phyloP scores from a whole-genome alignment of 2,329 filamentous ascomycete genomes.

The Tetracladium maxilliforme region DNA sequence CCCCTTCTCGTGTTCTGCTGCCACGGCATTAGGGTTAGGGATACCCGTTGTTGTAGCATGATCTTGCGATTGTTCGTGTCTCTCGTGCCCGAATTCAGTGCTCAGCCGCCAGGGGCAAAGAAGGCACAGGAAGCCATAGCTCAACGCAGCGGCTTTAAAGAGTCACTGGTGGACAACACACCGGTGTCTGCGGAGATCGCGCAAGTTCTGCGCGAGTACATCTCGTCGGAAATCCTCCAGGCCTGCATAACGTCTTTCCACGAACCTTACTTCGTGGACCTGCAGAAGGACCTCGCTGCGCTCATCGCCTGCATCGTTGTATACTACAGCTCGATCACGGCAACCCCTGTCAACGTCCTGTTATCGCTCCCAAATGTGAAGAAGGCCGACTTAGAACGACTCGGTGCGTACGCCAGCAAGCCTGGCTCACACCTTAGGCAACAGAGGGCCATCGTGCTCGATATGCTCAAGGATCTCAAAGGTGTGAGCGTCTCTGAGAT shows the following conservation, averaged over 20 bases:
- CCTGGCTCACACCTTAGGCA: slow-evolving; percentile 50
- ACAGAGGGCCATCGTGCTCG: slow-evolving; percentile 69
- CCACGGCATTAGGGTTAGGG: slow-evolving; percentile 77
- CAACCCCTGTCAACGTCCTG: slow-evolving; percentile 63
- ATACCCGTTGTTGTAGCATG: slow-evolving; percentile 75
- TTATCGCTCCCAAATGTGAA: slow-evolving; percentile 66
- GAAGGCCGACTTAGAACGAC: slow-evolving; percentile 48
- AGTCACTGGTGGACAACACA: slow-evolving; percentile 4
- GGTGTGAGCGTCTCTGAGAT: slow-evolving; percentile 89
- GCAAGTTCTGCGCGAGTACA: slow-evolving; percentile 60
- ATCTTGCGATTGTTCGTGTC: slow-evolving; percentile 78
- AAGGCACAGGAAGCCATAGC: not conserved
- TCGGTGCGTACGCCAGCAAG: slow-evolving; percentile 44
- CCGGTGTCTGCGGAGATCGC: too few relatives aligned
- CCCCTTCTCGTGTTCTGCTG: slow-evolving; percentile 85
- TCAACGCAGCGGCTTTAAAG: not conserved
- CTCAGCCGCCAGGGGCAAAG: not conserved
- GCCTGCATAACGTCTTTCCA: slow-evolving; percentile 83
- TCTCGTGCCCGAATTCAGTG: slow-evolving; percentile 62
- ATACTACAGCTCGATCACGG: slow-evolving; percentile 54
- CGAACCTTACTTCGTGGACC: slow-evolving; percentile 91
- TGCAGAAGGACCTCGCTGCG: slow-evolving; percentile 80
- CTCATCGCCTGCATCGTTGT: slow-evolving; percentile 78
- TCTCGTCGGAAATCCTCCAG: slow-evolving; percentile 76
- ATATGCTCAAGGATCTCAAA: slow-evolving; percentile 72